phyloP scores from a whole-genome alignment of 139 green algal genomes.

The Chlamydomonas schloesseri region DNA sequence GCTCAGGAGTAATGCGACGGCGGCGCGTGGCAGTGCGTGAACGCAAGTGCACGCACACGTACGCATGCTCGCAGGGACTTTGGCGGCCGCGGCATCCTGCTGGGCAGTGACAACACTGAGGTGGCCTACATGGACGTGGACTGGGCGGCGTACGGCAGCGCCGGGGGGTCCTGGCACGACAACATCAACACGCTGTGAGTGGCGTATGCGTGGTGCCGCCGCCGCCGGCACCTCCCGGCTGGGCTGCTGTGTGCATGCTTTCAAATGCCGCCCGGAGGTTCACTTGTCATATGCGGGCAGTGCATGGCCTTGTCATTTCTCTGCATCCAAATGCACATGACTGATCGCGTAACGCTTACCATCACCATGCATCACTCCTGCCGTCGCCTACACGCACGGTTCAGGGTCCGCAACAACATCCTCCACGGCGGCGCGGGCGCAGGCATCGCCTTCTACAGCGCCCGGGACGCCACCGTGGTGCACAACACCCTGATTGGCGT shows the following conservation, averaged over 20 bases:
- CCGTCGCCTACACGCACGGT: no score
- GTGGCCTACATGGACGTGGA: conserved; percentile 35
- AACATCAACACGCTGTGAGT: conserved; percentile 21
- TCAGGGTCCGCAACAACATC: conserved; percentile 20
- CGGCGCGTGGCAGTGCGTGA: no score
- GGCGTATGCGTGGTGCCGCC: not conserved
- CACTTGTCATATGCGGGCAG: no score
- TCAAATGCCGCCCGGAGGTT: no score
- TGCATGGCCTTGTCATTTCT: no score
- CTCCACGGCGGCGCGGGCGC: conserved; percentile 28
- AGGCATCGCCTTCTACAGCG: conserved; percentile 38
- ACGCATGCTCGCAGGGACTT: conserved; percentile 10
- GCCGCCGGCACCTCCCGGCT: not conserved
- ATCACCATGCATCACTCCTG: not conserved
- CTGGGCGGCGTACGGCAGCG: not conserved
- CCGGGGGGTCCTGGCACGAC: conserved; percentile 21
- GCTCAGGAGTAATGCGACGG: no score
- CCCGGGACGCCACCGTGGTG: conserved; percentile 23
- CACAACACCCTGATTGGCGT: conserved; percentile 40
- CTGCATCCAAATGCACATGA: no score
- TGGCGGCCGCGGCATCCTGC: conserved; percentile 44
- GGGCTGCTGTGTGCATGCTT: no score
- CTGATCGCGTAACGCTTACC: no score
- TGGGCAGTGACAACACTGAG: conserved; percentile 45
- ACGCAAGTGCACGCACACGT: no score